phyloP scores from a whole-genome alignment of 495 filamentous ascomycete genomes.

The Parmelia sp. region DNA sequence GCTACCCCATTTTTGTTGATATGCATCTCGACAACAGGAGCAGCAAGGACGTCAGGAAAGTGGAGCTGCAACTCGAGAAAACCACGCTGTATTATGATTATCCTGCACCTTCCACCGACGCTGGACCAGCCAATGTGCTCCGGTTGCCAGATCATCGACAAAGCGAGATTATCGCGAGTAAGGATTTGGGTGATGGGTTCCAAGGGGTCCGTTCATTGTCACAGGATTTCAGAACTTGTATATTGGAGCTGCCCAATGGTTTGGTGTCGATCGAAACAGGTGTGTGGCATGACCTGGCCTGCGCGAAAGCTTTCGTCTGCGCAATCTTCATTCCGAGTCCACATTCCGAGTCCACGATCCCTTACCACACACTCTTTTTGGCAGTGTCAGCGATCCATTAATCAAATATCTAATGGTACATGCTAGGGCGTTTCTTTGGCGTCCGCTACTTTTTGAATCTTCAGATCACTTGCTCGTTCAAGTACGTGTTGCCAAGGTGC shows the following conservation, averaged over 20 bases:
- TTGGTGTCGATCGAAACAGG: slow-evolving; percentile 44
- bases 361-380: background rate
- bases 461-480: slow-evolving; percentile 37
- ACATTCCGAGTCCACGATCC: too few species aligned
- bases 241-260: slow-evolving; percentile 46
- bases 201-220: slow-evolving; percentile 40
- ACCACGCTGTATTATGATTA: slow-evolving; percentile 28
- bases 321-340: background rate
- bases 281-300: slow-evolving; percentile 16
- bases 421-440: slow-evolving; percentile 38
- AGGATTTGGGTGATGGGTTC: slow-evolving; percentile 39
- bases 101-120: slow-evolving; percentile 43
- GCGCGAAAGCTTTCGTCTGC: background rate
- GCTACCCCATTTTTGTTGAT: slow-evolving; percentile 49
- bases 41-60: slow-evolving; percentile 39
- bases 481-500: slow-evolving; percentile 29
- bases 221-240: slow-evolving; percentile 45
- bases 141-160: slow-evolving; percentile 48
- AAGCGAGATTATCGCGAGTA: slow-evolving; percentile 36
- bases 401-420: background rate
- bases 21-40: slow-evolving; percentile 46
- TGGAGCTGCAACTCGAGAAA: slow-evolving; percentile 41
- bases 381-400: background rate
- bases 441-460: slow-evolving; percentile 50
- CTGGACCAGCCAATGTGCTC: slow-evolving; percentile 42